Percentiles rank a stretch among this genome's conserved stretches.
These are phyloP conservation scores for Plantago elongata DNA, from an alignment of 257 asterid species.

Conservation along the genomic window DNA sequence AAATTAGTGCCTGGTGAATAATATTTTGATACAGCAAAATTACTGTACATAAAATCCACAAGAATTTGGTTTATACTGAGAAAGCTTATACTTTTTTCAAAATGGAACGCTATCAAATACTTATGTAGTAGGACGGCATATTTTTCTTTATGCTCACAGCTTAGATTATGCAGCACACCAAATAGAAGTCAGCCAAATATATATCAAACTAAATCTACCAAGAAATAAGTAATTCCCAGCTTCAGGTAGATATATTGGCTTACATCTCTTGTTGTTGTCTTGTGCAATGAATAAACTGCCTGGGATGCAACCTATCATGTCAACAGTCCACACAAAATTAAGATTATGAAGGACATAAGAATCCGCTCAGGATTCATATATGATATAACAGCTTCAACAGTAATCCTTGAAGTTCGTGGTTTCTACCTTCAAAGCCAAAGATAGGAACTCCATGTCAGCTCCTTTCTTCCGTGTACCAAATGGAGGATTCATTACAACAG, in stretches of 20 bases:
- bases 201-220: background rate
- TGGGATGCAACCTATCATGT: conserved; percentile 75
- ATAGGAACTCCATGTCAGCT: conserved; percentile 89
- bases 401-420: conserved; percentile 2
- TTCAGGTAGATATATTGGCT: conserved; percentile 19
- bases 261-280: conserved; percentile 93
- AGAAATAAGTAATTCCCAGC: background rate
- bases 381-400: background rate
- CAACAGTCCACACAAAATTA: conserved; percentile 13
- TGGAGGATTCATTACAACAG: conserved; percentile 96
- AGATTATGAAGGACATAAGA: conserved; percentile 13
- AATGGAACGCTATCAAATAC: too few relatives aligned
- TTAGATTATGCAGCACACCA: background rate
- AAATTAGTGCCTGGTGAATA: too few relatives aligned
- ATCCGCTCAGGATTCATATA: background rate
- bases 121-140: too few relatives aligned
- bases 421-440: conserved; percentile 66
- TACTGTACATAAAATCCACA: too few relatives aligned
- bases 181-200: background rate
- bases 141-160: background rate
- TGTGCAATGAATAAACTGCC: conserved; percentile 96
- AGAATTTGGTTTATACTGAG: too few relatives aligned
- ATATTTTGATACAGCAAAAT: too few relatives aligned
- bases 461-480: conserved; percentile 96
- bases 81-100: too few relatives aligned